These are phyloP conservation scores for Chrysoporthe cubensis DNA, from an alignment of 2,329 filamentous ascomycete species.

Conservation along the genomic window DNA sequence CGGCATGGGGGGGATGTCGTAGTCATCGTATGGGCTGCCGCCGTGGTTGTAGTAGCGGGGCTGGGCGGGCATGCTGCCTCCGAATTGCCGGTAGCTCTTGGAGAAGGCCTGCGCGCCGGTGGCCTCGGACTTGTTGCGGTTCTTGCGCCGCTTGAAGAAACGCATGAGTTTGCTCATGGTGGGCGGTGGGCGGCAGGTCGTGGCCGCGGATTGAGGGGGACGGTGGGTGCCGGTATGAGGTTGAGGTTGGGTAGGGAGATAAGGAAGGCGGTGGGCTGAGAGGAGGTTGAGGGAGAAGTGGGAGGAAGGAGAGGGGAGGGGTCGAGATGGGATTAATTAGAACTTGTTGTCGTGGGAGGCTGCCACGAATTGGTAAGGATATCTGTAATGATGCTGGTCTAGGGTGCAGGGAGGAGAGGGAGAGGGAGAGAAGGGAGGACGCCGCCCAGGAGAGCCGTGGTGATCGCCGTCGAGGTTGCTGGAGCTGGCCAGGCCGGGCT, in stretches of 20 bases:
- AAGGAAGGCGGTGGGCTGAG: neutral
- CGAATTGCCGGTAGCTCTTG: slow-evolving; percentile 33
- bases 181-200: neutral
- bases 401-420: slow-evolving; percentile 4
- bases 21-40: slow-evolving; percentile 18
- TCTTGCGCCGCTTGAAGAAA: slow-evolving; percentile 42
- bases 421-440: slow-evolving; percentile 10
- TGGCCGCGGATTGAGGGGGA: neutral
- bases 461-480: neutral
- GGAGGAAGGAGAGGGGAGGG: neutral
- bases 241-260: neutral
- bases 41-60: slow-evolving; percentile 16
- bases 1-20: slow-evolving; percentile 28
- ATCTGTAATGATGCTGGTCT: neutral
- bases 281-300: neutral
- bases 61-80: slow-evolving; percentile 30
- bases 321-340: neutral
- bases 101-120: slow-evolving; percentile 28
- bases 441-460: neutral
- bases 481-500: neutral
- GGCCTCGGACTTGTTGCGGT: slow-evolving; percentile 34
- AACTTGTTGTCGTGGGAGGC: neutral
- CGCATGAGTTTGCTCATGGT: slow-evolving; percentile 22
- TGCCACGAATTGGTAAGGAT: neutral
- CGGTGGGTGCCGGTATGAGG: neutral